Evolutionary conservation across 208 protist species (phyloP).

Genomic region (Leishmania arabica): DNA sequence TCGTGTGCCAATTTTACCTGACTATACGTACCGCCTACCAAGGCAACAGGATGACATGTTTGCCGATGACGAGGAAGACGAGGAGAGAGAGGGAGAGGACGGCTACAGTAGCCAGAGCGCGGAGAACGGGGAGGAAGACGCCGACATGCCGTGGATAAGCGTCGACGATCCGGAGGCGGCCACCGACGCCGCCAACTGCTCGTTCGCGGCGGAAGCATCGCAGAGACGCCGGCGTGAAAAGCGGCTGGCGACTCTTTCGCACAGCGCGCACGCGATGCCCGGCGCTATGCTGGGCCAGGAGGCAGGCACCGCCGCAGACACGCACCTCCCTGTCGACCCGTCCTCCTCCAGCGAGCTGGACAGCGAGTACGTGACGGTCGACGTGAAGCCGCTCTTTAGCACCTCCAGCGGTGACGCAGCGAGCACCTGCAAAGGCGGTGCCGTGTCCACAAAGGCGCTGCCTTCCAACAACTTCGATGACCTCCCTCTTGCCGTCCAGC

Average conservation of each 20-base stretch:
- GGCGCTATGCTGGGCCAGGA: conserved; percentile 44
- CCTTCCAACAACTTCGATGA: conserved; percentile 81
- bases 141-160: conserved; percentile 40
- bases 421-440: not conserved
- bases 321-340: not conserved
- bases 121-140: conserved; percentile 4
- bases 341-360: conserved; percentile 25
- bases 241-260: conserved; percentile 29
- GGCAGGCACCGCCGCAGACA: not conserved
- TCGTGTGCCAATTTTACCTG: conserved; percentile 80
- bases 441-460: conserved; percentile 25
- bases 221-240: conserved; percentile 16
- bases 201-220: conserved; percentile 11
- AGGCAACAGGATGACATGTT: conserved; percentile 40
- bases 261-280: conserved; percentile 68
- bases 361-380: conserved; percentile 66
- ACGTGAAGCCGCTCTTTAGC: conserved; percentile 75
- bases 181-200: conserved; percentile 3
- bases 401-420: not conserved
- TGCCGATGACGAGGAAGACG: conserved; percentile 28
- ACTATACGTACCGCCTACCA: conserved; percentile 84
- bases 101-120: conserved; percentile 15
- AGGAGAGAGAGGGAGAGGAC: conserved; percentile 21
- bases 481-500: conserved; percentile 67
- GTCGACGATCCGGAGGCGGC: conserved; percentile 28